Evolutionary conservation across 148 eudicot species (phyloP).

Genomic region (Salicornia ramosissima): DNA sequence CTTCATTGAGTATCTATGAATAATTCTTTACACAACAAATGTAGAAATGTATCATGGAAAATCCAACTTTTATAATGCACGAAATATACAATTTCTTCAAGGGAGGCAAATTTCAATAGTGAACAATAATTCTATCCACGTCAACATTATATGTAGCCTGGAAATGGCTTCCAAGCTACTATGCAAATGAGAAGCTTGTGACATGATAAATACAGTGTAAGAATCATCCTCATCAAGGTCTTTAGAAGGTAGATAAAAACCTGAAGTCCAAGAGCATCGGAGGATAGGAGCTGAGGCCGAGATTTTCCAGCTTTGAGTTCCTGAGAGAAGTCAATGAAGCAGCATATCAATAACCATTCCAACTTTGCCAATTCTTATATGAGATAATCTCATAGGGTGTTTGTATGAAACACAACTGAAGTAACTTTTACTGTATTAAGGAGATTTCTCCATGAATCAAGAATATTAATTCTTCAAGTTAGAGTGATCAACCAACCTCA

Average conservation of each 20-base stretch:
- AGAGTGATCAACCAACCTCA: not conserved
- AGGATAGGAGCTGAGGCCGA: slow-evolving; percentile 34
- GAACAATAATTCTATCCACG: not conserved
- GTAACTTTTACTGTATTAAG: no score
- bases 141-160: not conserved
- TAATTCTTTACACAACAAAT: not conserved
- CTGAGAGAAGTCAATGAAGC: slow-evolving; percentile 35
- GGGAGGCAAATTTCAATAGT: not conserved
- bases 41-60: no score
- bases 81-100: not conserved
- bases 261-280: slow-evolving; percentile 41
- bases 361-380: not conserved
- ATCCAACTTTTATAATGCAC: not conserved
- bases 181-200: not conserved
- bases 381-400: not conserved
- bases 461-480: no score
- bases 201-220: not conserved
- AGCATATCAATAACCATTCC: slow-evolving; percentile 10
- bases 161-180: not conserved
- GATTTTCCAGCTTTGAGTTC: slow-evolving; percentile 43
- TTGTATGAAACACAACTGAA: not conserved
- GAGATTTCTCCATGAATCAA: no score
- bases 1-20: not conserved
- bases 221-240: slow-evolving; percentile 1
- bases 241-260: slow-evolving; percentile 24